Base-by-base conservation (phyloP, 1,284 basidiomycete species). In the Ceratobasidium sp. region DNA sequence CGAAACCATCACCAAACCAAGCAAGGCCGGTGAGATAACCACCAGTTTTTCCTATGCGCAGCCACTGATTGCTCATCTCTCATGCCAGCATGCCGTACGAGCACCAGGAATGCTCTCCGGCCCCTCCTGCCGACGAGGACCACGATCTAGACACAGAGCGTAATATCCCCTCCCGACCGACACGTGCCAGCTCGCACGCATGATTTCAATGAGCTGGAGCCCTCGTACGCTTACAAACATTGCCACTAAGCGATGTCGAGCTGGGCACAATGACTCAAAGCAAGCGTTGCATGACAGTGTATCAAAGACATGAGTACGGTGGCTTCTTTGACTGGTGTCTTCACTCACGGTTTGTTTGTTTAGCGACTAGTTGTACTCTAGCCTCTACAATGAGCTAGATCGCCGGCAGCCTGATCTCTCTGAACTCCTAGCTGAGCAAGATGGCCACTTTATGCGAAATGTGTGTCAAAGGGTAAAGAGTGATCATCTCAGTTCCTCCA, bases 111-210 rank as follows among this genome's bases (percentile, higher is more conserved):
- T 50, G 10, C 46, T 50, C 46, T 23, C 27, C 20, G 52, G 52
- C 52, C 18, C 18, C 52, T n/a, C 52, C 52, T n/a, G 20, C 27
- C 18, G 52, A n/a, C 18, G 52, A 55, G 20, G 6, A 8, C 20
- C 52, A 55, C 27, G 52, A 55, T 55, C 27, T 38, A 18, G 60
- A 38, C 30, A 14, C 59, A n/a, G 30, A 69, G n/a, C 18, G 48
- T 27, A 69, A n/a, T n/a, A 20, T 38, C 52, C 30, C 18, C 12
- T 69, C 6, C 67, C 67, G 7, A 69, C 67, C 10, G 30, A 54
- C n/a, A 50, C 67, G 35, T 33, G 67, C n/a, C 67, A 69, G 52
- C 44, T 69, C 30, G 55, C 67, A 33, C 50, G 67, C 7, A 69
- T 69, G 67, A 30, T 54, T 12, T 48, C 67, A 54, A 69, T 69